Evolutionary conservation across 495 filamentous ascomycete genomes (phyloP), one percentile per base, ranked within the genome.

Genomic region (Talaromyces stipitatus): DNA sequence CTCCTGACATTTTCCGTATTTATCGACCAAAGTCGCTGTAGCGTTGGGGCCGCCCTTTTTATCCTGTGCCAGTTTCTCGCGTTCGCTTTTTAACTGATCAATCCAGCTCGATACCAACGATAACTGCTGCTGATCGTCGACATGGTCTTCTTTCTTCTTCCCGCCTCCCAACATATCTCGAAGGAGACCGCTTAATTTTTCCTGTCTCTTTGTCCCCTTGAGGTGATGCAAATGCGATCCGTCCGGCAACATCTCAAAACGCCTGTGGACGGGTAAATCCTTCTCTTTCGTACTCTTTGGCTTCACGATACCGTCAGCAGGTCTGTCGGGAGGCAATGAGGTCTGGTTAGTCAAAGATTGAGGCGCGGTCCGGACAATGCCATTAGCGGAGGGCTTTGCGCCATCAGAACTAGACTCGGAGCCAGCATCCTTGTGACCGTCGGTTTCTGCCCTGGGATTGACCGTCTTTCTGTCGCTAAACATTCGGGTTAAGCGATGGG

Each of bases 1-100:
- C 72, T 97, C 95, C 69, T 97, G 94, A 69, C 94, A 97, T 77
- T 97, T 97, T 59, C 94, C 94, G 67, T 99, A 99, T 67, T 97
- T 99, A 70, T 97, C 90, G 8, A 91, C 90, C 55, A 98, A 77
- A 3, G 90, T 88, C 3, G 82, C 84, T n/a, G 88, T 87, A 11
- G 90, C 78, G 64, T 87, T 89, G 2, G 87, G 81, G 0, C 85
- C 84, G 22, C 83, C 83, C 65, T 86, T 92, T 76, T 88, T 91
- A 60, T 95, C 90, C 23, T 78, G 69, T 5, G 83, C 85, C 36
- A 89, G 64, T 62, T 81, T 85, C 53, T 95, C 90, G 61, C 89
- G 89, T 70, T 98, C 94, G 61, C 76, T 85, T 67, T 89, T 90
- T 58, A 97, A 80, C 62, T 94, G 92, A 70, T 97, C 92, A 29